These are phyloP conservation scores for Cercophora scortea DNA, from an alignment of 495 filamentous ascomycete species.

Conservation along the genomic window DNA sequence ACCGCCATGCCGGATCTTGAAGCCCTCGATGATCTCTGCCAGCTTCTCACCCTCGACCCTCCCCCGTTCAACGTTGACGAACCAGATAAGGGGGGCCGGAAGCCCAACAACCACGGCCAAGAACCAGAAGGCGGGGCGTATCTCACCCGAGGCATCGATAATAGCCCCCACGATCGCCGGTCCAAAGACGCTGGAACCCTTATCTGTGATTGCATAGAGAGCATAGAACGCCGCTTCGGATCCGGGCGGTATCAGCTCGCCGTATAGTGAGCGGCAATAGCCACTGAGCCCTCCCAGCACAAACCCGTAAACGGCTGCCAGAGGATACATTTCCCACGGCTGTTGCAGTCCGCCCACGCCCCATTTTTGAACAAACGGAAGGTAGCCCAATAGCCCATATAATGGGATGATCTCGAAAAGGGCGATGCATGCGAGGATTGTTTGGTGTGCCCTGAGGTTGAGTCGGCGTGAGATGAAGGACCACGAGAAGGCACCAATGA, in stretches of 20 bases:
- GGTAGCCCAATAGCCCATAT: constrained; percentile 84
- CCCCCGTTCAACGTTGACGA: constrained; percentile 85
- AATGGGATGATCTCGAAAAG: constrained; percentile 89
- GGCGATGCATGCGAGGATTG: constrained; percentile 81
- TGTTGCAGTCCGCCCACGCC: constrained; percentile 81
- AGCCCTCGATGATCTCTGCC: constrained; percentile 57
- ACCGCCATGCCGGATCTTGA: constrained; percentile 20
- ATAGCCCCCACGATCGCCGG: constrained; percentile 89
- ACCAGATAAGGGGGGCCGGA: constrained; percentile 74
- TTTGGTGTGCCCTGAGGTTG: constrained; percentile 65
- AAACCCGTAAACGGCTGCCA: constrained; percentile 85
- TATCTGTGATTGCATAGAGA: constrained; percentile 95
- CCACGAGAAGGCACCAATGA: constrained; percentile 88
- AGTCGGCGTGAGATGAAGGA: constrained; percentile 60
- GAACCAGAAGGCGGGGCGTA: constrained; percentile 90
- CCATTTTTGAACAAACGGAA: constrained; percentile 67
- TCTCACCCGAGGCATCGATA: constrained; percentile 82
- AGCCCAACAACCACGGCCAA: constrained; percentile 74
- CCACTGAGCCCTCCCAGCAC: constrained; percentile 89
- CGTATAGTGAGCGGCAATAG: constrained; percentile 88
- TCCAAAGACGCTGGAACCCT: constrained; percentile 89
- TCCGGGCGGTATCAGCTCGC: constrained; percentile 85
- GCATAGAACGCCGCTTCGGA: constrained; percentile 95
- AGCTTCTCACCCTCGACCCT: constrained; percentile 68
- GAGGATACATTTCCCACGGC: constrained; percentile 94